Conservation (phyloP, 2,329 filamentous ascomycete species). For the Berkeleyomyces rouxiae region DNA sequence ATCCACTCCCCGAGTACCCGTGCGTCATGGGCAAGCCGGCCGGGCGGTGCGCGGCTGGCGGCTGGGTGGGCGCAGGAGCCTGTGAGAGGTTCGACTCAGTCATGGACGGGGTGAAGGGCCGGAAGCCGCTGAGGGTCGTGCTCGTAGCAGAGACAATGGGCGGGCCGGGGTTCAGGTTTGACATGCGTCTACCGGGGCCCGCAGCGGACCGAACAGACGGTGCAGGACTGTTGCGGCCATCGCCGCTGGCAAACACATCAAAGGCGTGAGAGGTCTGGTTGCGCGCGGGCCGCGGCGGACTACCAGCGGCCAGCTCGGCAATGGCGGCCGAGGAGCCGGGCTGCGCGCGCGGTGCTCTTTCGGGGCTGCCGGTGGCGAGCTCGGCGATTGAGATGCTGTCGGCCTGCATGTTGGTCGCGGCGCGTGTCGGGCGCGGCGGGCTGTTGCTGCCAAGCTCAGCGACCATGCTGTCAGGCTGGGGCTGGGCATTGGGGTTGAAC, state of each 20-base stretch:
- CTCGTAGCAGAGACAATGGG: neutral
- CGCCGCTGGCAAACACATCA: slow-evolving; percentile 21
- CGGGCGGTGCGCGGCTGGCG: neutral
- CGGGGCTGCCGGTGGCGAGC: neutral
- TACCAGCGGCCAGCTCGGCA: neutral
- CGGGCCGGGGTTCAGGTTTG: neutral
- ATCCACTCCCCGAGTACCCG: slow-evolving; percentile 15
- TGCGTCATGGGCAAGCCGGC: slow-evolving; percentile 21
- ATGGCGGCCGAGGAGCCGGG: slow-evolving; percentile 9
- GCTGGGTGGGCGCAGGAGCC: slow-evolving; percentile 11
- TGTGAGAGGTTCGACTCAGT: slow-evolving; percentile 4
- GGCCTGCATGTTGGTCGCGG: slow-evolving; percentile 4
- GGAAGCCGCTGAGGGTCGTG: neutral
- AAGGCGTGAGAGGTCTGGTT: slow-evolving; percentile 12
- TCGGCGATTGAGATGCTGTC: neutral
- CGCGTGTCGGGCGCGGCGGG: slow-evolving; percentile 16
- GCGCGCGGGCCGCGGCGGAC: slow-evolving; percentile 10
- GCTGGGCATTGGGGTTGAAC: slow-evolving; percentile 7
- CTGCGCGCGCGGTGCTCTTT: slow-evolving; percentile 7
- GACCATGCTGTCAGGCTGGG: slow-evolving; percentile 17
- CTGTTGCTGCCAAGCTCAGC: slow-evolving; percentile 19
- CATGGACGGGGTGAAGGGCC: slow-evolving; percentile 12
- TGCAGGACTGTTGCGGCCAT: slow-evolving; percentile 21
- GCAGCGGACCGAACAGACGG: slow-evolving; percentile 16
- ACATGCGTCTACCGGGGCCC: neutral